Percentiles rank a stretch among this genome's conserved stretches.
Evolutionary conservation across 345 rosid genomes (phyloP).

Genomic region (Pelargonium nanum): DNA sequence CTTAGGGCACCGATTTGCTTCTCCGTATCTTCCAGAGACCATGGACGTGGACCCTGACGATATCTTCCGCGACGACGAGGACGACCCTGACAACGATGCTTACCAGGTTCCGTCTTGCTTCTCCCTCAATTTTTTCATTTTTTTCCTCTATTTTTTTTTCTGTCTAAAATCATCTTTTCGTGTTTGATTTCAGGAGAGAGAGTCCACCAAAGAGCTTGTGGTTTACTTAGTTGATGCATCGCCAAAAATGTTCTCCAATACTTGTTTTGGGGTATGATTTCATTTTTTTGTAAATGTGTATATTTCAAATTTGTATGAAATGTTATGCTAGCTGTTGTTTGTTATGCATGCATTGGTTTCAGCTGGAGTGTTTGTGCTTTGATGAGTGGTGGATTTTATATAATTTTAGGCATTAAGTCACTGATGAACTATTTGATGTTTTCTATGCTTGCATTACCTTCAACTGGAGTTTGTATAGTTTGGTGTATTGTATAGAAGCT

Average conservation of each 20-base stretch:
- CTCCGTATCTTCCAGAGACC: too few relatives aligned
- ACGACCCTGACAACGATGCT: slow-evolving; percentile 51
- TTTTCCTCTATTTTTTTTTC: neutral
- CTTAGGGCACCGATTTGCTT: neutral
- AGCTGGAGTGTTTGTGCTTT: too few relatives aligned
- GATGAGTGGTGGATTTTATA: too few relatives aligned
- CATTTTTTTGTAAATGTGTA: slow-evolving; percentile 24
- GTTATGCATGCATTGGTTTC: neutral
- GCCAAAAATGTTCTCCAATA: slow-evolving; percentile 65
- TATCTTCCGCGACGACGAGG: slow-evolving; percentile 85
- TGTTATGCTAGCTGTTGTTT: neutral
- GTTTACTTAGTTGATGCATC: slow-evolving; percentile 86
- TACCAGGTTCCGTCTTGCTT: slow-evolving; percentile 32
- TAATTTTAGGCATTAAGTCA: too few relatives aligned
- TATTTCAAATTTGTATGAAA: neutral
- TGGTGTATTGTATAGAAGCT: neutral
- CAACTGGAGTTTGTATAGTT: neutral
- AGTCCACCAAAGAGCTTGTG: slow-evolving; percentile 55
- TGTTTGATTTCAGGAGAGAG: slow-evolving; percentile 35
- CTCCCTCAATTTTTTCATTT: neutral
- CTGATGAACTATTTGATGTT: too few relatives aligned
- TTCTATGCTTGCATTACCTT: too few relatives aligned
- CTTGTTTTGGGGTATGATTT: slow-evolving; percentile 41
- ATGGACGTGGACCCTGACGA: slow-evolving; percentile 87
- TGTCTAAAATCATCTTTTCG: slow-evolving; percentile 13